These are phyloP conservation scores for Pseudocercospora pini-densiflorae DNA, from an alignment of 2,329 filamentous ascomycete genomes.

Conservation along the genomic window DNA sequence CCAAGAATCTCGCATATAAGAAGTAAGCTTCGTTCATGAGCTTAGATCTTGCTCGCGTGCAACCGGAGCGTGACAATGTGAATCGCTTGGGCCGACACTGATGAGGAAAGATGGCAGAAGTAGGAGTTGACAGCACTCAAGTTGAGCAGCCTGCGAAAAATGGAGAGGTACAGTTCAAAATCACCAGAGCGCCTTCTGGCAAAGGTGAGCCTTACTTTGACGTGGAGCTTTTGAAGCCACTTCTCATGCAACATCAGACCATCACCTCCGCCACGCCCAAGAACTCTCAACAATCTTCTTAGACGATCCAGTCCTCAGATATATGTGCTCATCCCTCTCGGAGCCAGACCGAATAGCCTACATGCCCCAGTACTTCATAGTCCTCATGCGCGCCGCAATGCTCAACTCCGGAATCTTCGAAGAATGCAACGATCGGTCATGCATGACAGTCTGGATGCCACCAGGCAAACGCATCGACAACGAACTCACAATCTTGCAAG, in stretches of 20 bases:
- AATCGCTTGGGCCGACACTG: neutral
- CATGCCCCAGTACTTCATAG: conserved; percentile 28
- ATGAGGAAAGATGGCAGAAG: neutral
- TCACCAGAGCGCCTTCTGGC: conserved; percentile 1
- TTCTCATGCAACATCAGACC: neutral
- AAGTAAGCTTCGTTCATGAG: neutral
- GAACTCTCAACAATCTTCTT: conserved; percentile 23
- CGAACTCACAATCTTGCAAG: conserved; percentile 25
- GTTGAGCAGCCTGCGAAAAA: neutral
- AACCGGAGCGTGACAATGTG: neutral
- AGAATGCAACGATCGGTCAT: conserved; percentile 29
- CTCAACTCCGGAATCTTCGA: conserved; percentile 32
- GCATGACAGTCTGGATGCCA: conserved; percentile 29
- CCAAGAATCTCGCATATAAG: neutral
- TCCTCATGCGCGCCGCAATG: conserved; percentile 28
- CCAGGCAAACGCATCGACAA: conserved; percentile 35
- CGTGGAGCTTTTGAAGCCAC: too few relatives aligned
- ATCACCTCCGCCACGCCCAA: neutral
- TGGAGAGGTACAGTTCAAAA: neutral
- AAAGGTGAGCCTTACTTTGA: neutral
- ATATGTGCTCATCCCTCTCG: conserved; percentile 27
- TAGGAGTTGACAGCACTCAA: too few relatives aligned
- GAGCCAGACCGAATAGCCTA: conserved; percentile 20
- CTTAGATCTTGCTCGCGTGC: too few relatives aligned
- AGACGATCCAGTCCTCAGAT: conserved; percentile 33